These are phyloP conservation scores for Penicillium goetzii DNA, from an alignment of 495 filamentous ascomycete genomes.

Conservation along the genomic window DNA sequence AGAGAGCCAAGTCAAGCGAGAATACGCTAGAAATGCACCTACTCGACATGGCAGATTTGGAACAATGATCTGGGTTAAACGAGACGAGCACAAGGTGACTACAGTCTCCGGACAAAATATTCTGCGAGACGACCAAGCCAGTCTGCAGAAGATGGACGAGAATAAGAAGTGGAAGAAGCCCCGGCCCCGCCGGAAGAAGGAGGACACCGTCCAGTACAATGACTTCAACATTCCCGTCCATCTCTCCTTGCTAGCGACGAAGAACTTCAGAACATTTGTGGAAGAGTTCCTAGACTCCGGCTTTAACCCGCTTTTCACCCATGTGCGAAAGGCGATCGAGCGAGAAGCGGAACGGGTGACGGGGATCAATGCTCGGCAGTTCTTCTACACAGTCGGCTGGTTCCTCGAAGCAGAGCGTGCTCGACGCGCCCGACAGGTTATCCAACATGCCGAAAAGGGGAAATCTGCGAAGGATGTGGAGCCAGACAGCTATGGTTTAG, in stretches of 20 bases:
- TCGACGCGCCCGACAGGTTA: constrained; percentile 62
- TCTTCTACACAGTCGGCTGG: constrained; percentile 92
- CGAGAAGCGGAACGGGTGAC: constrained; percentile 85
- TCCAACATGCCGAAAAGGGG: constrained; percentile 38
- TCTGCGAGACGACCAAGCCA: constrained; percentile 70
- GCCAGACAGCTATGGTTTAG: constrained; percentile 77
- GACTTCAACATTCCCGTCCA: constrained; percentile 76
- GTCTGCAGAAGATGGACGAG: constrained; percentile 85
- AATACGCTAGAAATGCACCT: constrained; percentile 77
- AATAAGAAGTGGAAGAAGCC: constrained; percentile 90
- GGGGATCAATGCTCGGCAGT: constrained; percentile 73
- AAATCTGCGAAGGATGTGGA: constrained; percentile 55
- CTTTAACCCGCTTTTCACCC: constrained; percentile 90
- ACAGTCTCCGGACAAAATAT: constrained; percentile 88
- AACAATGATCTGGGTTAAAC: constrained; percentile 96
- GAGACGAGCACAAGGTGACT: constrained; percentile 75
- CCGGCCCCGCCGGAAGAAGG: constrained; percentile 61
- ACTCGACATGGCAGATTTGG: constrained; percentile 94
- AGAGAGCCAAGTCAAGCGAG: constrained; percentile 77
- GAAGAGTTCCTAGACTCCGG: constrained; percentile 94
- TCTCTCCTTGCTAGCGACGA: constrained; percentile 67
- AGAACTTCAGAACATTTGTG: constrained; percentile 78
- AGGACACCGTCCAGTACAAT: constrained; percentile 61
- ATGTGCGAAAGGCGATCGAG: constrained; percentile 87
- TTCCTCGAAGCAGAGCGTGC: constrained; percentile 88